These are phyloP conservation scores for Podochytrium sp. DNA, from an alignment of 192 early-diverging fungal genomes.

Conservation along the genomic window DNA sequence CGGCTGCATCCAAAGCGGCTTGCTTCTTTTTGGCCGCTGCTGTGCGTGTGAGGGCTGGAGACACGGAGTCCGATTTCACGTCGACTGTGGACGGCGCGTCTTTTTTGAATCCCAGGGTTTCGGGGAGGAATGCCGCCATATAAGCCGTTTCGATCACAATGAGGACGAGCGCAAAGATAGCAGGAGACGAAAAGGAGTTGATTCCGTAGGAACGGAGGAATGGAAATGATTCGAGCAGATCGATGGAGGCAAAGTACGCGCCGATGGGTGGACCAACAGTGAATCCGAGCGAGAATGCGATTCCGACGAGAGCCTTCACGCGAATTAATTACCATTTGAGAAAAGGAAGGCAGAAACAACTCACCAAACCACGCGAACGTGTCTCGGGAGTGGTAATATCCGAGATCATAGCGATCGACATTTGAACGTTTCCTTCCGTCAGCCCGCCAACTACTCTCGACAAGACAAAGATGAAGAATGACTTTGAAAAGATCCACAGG, in stretches of 20 bases:
- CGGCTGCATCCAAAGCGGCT: neutral
- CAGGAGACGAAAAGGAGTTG: conserved; percentile 80
- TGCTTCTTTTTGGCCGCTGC: conserved; percentile 8
- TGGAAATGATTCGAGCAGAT: conserved; percentile 49
- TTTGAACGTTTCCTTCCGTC: conserved; percentile 97
- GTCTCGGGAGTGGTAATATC: conserved; percentile 83
- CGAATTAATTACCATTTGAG: neutral
- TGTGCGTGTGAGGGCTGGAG: neutral
- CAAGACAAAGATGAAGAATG: conserved; percentile 83
- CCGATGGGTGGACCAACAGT: conserved; percentile 93
- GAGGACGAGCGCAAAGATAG: conserved; percentile 83
- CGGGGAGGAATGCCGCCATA: conserved; percentile 75
- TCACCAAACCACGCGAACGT: conserved; percentile 79
- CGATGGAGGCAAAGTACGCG: conserved; percentile 55
- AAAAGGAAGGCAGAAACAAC: neutral
- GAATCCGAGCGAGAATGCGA: conserved; percentile 95
- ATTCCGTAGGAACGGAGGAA: conserved; percentile 54
- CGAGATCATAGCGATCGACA: conserved; percentile 93
- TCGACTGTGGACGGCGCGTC: neutral
- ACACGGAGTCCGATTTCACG: neutral
- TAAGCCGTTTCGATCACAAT: conserved; percentile 83
- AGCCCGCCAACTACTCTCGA: conserved; percentile 90
- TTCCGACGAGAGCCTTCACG: conserved; percentile 85
- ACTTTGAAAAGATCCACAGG: conserved; percentile 87
- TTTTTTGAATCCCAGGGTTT: conserved; percentile 60